Percentiles rank a stretch among this genome's conserved stretches.
phyloP scores from a whole-genome alignment of 371 early-diverging fungal species.

The Saksenaea oblongispora region DNA sequence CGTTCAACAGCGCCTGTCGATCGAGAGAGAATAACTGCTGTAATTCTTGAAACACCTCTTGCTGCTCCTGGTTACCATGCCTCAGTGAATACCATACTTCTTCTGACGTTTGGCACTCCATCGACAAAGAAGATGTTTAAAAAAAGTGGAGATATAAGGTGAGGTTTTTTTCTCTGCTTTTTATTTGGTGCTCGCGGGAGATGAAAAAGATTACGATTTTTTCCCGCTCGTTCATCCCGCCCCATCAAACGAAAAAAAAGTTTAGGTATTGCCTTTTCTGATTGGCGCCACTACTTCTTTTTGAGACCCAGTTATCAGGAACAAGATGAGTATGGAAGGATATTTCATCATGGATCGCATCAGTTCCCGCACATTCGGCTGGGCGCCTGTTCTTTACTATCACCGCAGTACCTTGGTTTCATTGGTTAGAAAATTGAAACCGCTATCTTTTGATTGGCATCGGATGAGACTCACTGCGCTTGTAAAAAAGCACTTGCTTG shows the following conservation, averaged over 20 bases:
- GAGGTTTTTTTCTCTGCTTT: not conserved
- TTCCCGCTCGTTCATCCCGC: not conserved
- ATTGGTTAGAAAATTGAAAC: too few species aligned
- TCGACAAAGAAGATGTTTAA: not conserved
- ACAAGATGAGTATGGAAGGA: too few species aligned
- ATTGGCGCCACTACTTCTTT: too few species aligned
- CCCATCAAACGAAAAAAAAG: not conserved
- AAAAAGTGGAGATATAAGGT: not conserved
- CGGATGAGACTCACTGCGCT: too few species aligned
- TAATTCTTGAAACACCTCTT: conserved; percentile 30
- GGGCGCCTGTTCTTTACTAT: too few species aligned
- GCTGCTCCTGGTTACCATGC: conserved; percentile 22
- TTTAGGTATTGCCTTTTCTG: not conserved
- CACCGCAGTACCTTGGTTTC: too few species aligned
- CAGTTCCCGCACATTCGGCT: too few species aligned
- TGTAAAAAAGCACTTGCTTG: too few species aligned
- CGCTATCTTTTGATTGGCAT: too few species aligned
- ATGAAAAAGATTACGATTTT: not conserved
- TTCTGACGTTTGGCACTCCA: not conserved
- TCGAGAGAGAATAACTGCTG: conserved; percentile 33
- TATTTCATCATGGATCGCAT: too few species aligned
- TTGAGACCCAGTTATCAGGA: too few species aligned
- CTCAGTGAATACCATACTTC: not conserved
- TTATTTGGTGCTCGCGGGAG: not conserved
- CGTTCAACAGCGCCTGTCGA: not conserved